Base-by-base conservation (phyloP, 257 asterid genomes). In the Euphrasia confusa region DNA sequence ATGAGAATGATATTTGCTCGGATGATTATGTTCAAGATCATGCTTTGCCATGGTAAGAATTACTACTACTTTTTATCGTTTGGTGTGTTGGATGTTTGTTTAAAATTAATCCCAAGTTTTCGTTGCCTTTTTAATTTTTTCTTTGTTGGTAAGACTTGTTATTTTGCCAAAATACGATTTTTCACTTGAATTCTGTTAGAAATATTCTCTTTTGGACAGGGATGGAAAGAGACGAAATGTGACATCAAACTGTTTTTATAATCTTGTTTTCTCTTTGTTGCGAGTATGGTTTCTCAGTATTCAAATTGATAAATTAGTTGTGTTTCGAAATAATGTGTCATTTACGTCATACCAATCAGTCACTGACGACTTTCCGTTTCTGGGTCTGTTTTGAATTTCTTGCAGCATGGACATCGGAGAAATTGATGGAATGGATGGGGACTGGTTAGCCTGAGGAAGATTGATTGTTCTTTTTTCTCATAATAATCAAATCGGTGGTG, bases 351-450 rank as follows among this genome's bases (percentile, higher is more conserved):
- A 28, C n/a, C 59, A 27, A 57, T 21, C 26, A 58, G 61, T 30
- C 10, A 58, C 64, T 64, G 69, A 67, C 33, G 26, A 54, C 11
- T 68, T 8, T 60, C 10, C 50, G 28, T 39, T 64, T 24, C 11
- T 14, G 5, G 30, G 30, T 60, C 37, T 58, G 60, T 61, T 70
- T 58, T 49, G 39, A 10, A 57, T 37, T 58, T 7, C n/a, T 66
- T 74, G 84, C 95, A 91, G 97, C 75, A 81, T 89, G 94, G 97
- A 87, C 70, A 90, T 90, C 44, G 96, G 78, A 69, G 97, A 85
- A 74, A 90, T 87, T 68, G 96, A 90, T 75, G 95, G 85, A 45
- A 86, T 86, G 83, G 91, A 89, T 68, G 97, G 75, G 58, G 97
- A 84, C 63, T 90, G 97, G 96, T 76, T 86, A 63, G 83, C 92